These are phyloP conservation scores for Gossypium anomalum DNA, from an alignment of 345 rosid genomes.

Conservation along the genomic window DNA sequence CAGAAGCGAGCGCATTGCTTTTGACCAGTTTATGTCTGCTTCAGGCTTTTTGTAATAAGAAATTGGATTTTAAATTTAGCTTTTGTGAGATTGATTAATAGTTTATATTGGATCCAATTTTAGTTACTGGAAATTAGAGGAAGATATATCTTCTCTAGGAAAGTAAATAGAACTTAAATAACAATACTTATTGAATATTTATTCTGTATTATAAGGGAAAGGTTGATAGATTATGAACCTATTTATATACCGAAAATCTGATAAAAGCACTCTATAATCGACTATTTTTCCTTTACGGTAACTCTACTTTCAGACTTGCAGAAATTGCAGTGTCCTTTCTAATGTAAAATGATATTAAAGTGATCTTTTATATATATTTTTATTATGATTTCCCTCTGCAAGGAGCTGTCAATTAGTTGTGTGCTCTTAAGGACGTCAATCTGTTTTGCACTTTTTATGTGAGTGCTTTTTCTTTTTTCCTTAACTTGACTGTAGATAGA, in stretches of 20 bases:
- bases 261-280: neutral
- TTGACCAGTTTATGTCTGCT: neutral
- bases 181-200: neutral
- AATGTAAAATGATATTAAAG: neutral
- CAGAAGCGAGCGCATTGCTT: too few relatives aligned
- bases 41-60: neutral
- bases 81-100: slow-evolving; percentile 4
- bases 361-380: neutral
- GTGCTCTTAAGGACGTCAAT: neutral
- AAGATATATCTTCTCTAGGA: neutral
- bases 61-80: neutral
- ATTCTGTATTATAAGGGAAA: neutral
- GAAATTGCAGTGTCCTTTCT: neutral
- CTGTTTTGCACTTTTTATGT: neutral
- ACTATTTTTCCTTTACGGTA: neutral
- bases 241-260: neutral
- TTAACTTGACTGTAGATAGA: neutral
- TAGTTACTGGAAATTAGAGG: neutral
- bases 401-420: neutral
- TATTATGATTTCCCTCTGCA: neutral
- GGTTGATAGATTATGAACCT: neutral
- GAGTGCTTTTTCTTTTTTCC: neutral
- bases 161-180: neutral
- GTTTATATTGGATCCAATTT: neutral
- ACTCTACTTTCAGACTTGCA: neutral